phyloP scores from a whole-genome alignment of 495 filamentous ascomycete genomes.

The Xanthoparmelia taractica region DNA sequence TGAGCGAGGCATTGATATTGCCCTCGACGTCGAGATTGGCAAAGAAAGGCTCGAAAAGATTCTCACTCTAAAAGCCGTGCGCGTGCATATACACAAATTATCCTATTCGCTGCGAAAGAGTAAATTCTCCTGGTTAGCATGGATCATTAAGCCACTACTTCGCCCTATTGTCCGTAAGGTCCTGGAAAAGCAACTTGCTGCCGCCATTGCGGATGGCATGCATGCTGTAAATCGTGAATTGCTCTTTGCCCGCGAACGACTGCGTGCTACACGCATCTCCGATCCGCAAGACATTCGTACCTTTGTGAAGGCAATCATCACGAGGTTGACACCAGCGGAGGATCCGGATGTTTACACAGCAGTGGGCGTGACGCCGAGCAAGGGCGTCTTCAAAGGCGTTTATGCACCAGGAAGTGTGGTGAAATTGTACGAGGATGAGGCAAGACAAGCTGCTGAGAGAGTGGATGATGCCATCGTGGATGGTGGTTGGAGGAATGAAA shows the following conservation, averaged over 20 bases:
- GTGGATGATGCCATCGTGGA: conserved; percentile 48
- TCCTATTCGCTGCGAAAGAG: conserved; percentile 67
- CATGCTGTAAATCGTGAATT: conserved; percentile 75
- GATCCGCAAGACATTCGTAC: conserved; percentile 71
- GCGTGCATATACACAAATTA: conserved; percentile 78
- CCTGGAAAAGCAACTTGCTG: conserved; percentile 69
- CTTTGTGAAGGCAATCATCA: conserved; percentile 73
- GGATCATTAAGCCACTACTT: conserved; percentile 79
- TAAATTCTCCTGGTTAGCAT: conserved; percentile 67
- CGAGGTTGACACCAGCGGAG: conserved; percentile 59
- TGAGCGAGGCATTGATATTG: conserved; percentile 76
- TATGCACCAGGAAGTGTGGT: conserved; percentile 85
- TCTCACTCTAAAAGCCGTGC: conserved; percentile 64
- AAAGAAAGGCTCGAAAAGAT: conserved; percentile 69
- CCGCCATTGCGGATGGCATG: conserved; percentile 58
- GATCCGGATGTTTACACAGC: conserved; percentile 66
- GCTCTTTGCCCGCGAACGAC: conserved; percentile 73
- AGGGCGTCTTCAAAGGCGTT: conserved; percentile 68
- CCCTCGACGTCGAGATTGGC: conserved; percentile 72
- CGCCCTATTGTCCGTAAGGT: conserved; percentile 70
- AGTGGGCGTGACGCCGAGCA: conserved; percentile 57
- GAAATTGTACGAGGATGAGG: conserved; percentile 80
- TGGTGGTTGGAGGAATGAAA: conserved; percentile 67
- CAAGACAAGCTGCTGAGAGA: conserved; percentile 54
- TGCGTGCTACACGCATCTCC: conserved; percentile 76